Base-by-base conservation (phyloP, 495 filamentous ascomycete species). In the Hypoxylon rickii region DNA sequence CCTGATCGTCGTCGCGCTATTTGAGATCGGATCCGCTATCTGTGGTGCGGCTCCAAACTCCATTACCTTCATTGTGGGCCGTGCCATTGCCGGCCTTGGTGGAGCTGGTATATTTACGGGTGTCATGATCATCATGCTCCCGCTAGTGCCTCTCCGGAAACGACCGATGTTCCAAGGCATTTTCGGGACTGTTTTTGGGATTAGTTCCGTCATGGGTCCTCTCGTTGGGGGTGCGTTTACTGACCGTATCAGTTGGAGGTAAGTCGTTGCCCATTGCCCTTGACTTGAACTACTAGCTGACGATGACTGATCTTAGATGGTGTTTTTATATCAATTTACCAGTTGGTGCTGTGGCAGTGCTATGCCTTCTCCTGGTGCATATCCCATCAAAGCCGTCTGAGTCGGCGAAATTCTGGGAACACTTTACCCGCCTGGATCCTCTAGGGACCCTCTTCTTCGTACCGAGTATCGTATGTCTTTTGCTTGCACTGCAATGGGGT, bases 401-500 rank as follows among this genome's bases (percentile, higher is more conserved):
- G 13, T 65, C 72, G 11, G 75, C 70, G n/a, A 44, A 49, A 6
- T 58, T 71, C 26, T 69, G 55, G 51, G 48, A 68, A 22, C 78
- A 85, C 36, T 55, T 84, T 43, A 69, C 69, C 36, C 77, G 78
- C 1, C 72, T 96, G 26, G 91, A 96, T 68, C 79, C 87, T 3
- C 64, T 85, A 5, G 92, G 91, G 5, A 87, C 84, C 7, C 5
- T 82, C 1, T 74, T 89, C 65, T 88, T 96, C 64, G 64, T 96
- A 6, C 89, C 90, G 0, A 79, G 78, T 7, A 80, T 90, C 16
- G 77, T 93, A 43, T 86, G 81, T 53, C 75, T 93, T 3, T 68
- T 96, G 22, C 75, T 95, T 1, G 90, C 91, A 0, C 74, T 96
- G 21, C 89, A 96, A 66, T 96, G 92, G 91, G 90, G 88, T 43